These are phyloP conservation scores for Trichophyton mentagrophytes DNA, from an alignment of 2,329 filamentous ascomycete genomes.

Conservation along the genomic window DNA sequence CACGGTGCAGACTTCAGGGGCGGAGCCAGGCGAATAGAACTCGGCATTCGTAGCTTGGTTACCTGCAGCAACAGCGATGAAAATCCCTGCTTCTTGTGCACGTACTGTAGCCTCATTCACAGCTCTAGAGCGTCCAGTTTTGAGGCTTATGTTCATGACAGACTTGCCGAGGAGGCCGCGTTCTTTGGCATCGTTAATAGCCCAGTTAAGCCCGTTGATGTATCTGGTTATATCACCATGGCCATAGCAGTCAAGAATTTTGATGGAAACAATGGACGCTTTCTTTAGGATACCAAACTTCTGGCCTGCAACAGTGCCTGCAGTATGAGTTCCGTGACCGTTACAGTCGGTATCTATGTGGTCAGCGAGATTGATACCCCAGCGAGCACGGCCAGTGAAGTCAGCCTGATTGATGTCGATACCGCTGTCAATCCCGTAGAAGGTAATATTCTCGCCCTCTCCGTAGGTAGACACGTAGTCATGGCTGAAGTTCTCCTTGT, in stretches of 20 bases:
- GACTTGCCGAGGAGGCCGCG: constrained; percentile 20
- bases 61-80: constrained; percentile 31
- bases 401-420: constrained; percentile 24
- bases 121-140: constrained; percentile 24
- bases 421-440: constrained; percentile 29
- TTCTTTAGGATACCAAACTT: constrained; percentile 29
- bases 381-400: constrained; percentile 26
- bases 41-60: constrained; percentile 24
- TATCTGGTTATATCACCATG: constrained; percentile 35
- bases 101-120: constrained; percentile 29
- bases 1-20: constrained; percentile 28
- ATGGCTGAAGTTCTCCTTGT: constrained; percentile 15
- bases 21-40: constrained; percentile 26
- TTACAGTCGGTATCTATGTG: constrained; percentile 15
- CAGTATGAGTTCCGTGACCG: constrained; percentile 31
- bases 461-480: constrained; percentile 26
- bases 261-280: constrained; percentile 34
- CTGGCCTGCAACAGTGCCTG: constrained; percentile 25
- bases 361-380: constrained; percentile 24
- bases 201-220: constrained; percentile 38
- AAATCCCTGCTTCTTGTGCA: constrained; percentile 26
- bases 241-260: constrained; percentile 36
- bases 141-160: constrained; percentile 27
- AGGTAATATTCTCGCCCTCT: constrained; percentile 24
- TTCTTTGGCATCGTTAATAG: constrained; percentile 22